A percentile compares a stretch with the other conserved stretches of the same genome.
Evolutionary conservation across 345 rosid genomes (phyloP).

Genomic region (Heritiera fomes): DNA sequence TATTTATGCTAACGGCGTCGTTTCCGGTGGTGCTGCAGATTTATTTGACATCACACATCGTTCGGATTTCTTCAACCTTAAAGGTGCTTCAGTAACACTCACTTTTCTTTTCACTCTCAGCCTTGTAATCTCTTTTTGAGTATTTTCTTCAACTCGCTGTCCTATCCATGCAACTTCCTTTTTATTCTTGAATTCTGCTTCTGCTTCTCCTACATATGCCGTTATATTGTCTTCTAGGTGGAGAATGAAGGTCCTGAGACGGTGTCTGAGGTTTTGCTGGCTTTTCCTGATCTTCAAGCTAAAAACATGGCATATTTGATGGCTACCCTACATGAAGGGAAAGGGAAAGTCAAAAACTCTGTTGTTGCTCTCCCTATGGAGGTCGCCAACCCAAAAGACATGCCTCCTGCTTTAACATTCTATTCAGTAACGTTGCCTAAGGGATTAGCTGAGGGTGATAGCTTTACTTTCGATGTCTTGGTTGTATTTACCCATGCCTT

Average conservation of each 20-base stretch:
- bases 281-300: slow-evolving; percentile 68
- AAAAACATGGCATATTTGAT: slow-evolving; percentile 69
- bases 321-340: slow-evolving; percentile 54
- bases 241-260: slow-evolving; percentile 64
- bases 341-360: slow-evolving; percentile 60
- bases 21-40: slow-evolving; percentile 48
- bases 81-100: slow-evolving; percentile 50
- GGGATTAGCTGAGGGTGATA: slow-evolving; percentile 55
- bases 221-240: slow-evolving; percentile 43
- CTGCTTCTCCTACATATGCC: background rate
- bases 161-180: background rate
- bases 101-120: background rate
- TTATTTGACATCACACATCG: slow-evolving; percentile 82
- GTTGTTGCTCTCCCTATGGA: slow-evolving; percentile 48
- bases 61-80: slow-evolving; percentile 61
- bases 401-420: slow-evolving; percentile 58
- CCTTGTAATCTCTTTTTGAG: background rate
- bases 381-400: slow-evolving; percentile 42
- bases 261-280: slow-evolving; percentile 69
- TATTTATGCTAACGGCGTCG: background rate
- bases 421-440: slow-evolving; percentile 68
- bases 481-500: slow-evolving; percentile 62
- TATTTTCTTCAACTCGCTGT: background rate
- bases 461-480: slow-evolving; percentile 60
- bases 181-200: background rate